Percentiles rank a stretch among this genome's conserved stretches.
Evolutionary conservation across 108 stramenopile species (phyloP).

Genomic region (Discostella pseudostelligera): DNA sequence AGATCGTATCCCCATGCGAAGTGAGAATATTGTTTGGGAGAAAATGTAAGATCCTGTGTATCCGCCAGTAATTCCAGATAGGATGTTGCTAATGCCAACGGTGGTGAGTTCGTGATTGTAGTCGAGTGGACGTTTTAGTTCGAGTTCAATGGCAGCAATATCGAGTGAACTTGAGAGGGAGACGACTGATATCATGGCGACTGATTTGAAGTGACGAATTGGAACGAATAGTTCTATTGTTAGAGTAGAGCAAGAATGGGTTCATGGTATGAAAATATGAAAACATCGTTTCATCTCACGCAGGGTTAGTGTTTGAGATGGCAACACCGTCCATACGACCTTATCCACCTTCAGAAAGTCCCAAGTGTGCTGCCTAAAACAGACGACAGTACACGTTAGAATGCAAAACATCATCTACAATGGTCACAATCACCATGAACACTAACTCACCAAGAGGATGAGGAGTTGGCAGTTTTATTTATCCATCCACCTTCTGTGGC

Average conservation of each 20-base stretch:
- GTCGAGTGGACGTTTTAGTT: constrained; percentile 88
- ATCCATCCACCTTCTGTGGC: constrained; percentile 85
- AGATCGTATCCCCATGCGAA: constrained; percentile 86
- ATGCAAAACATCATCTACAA: too few relatives aligned
- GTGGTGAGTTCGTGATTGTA: constrained; percentile 92
- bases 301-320: constrained; percentile 56
- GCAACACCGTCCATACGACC: constrained; percentile 77
- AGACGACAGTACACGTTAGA: constrained; percentile 7
- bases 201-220: neutral
- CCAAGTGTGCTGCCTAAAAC: constrained; percentile 82
- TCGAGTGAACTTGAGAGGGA: constrained; percentile 94
- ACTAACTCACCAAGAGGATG: constrained; percentile 25
- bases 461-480: constrained; percentile 42
- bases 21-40: constrained; percentile 94
- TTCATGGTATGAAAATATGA: neutral
- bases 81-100: constrained; percentile 89
- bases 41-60: constrained; percentile 94
- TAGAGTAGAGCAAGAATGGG: constrained; percentile 8
- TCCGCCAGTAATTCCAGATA: constrained; percentile 89
- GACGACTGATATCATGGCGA: constrained; percentile 94
- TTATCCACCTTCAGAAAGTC: constrained; percentile 76
- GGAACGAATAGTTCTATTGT: neutral
- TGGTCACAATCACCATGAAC: neutral
- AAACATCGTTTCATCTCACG: neutral
- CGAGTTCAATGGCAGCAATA: constrained; percentile 97